Percentiles rank a stretch among this genome's conserved stretches.
Evolutionary conservation across 2,329 filamentous ascomycete species (phyloP).

Genomic region (Sporothrix humicola): DNA sequence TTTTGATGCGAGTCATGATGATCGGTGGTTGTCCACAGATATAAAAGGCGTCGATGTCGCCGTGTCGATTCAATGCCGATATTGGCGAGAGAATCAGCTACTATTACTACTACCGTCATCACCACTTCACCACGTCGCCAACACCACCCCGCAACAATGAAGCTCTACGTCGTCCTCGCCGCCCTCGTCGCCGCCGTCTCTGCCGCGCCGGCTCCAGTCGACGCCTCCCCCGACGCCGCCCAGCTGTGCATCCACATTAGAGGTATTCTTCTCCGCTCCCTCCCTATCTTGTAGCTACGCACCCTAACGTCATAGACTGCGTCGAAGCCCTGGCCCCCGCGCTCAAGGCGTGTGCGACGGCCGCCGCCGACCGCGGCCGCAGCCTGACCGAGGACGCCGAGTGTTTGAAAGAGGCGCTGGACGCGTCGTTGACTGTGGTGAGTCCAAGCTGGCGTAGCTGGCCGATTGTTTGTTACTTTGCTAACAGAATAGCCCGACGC

Average conservation of each 20-base stretch:
- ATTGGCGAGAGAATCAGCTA: no score
- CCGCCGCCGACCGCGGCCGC: conserved; percentile 5
- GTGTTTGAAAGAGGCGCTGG: neutral
- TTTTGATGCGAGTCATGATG: neutral
- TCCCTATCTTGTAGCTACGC: no score
- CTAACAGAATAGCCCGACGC: neutral
- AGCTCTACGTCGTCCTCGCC: neutral
- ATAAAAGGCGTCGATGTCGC: neutral
- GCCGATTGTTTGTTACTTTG: neutral
- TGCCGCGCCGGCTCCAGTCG: neutral
- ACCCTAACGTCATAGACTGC: neutral
- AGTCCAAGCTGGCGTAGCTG: neutral
- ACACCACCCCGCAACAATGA: neutral
- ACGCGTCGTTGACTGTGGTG: neutral
- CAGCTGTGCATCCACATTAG: conserved; percentile 21
- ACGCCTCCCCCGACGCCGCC: neutral
- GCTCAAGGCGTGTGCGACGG: conserved; percentile 1
- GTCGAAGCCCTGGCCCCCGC: neutral
- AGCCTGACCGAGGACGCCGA: conserved; percentile 9
- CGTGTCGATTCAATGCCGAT: no score
- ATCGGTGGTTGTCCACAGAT: neutral
- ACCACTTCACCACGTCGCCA: neutral
- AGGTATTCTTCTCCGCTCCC: neutral
- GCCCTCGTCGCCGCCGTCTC: neutral
- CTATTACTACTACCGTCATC: no score